phyloP scores from a whole-genome alignment of 371 early-diverging fungal species.

The Apophysomyces variabilis region DNA sequence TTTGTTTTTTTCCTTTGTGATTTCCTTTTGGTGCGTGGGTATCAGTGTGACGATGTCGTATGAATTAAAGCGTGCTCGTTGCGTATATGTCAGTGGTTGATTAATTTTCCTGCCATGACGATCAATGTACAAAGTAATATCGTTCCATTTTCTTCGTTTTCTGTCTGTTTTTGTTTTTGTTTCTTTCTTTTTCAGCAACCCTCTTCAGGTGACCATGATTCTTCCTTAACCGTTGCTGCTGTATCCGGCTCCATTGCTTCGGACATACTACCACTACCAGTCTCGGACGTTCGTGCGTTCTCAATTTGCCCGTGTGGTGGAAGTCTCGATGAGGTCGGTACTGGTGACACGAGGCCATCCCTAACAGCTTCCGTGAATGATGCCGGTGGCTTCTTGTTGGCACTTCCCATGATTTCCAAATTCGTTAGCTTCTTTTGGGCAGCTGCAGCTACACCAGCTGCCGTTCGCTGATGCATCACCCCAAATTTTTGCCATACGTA shows the following conservation, averaged over 20 bases:
- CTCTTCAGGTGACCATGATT: background rate
- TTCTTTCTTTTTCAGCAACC: background rate
- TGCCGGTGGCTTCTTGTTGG: slow-evolving; percentile 35
- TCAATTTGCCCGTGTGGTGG: background rate
- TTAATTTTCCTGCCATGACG: slow-evolving; percentile 1
- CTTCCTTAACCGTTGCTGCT: background rate
- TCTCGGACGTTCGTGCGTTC: background rate
- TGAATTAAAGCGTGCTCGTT: background rate
- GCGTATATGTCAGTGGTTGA: background rate
- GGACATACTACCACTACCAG: background rate
- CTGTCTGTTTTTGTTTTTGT: background rate
- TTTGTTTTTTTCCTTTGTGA: too few species aligned
- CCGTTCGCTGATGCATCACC: slow-evolving; percentile 48
- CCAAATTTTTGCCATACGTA: slow-evolving; percentile 76
- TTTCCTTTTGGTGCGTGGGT: too few species aligned
- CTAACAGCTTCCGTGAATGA: background rate
- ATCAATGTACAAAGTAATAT: slow-evolving; percentile 2
- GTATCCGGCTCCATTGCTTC: background rate
- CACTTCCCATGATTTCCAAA: slow-evolving; percentile 45
- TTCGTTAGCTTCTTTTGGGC: slow-evolving; percentile 47
- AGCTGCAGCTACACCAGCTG: slow-evolving; percentile 53
- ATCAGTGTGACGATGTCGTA: too few species aligned
- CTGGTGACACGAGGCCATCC: background rate
- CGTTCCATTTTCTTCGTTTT: background rate
- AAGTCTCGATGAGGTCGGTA: background rate